These are phyloP conservation scores for Fusarium mundagurra DNA, from an alignment of 2,329 filamentous ascomycete species.

Conservation along the genomic window DNA sequence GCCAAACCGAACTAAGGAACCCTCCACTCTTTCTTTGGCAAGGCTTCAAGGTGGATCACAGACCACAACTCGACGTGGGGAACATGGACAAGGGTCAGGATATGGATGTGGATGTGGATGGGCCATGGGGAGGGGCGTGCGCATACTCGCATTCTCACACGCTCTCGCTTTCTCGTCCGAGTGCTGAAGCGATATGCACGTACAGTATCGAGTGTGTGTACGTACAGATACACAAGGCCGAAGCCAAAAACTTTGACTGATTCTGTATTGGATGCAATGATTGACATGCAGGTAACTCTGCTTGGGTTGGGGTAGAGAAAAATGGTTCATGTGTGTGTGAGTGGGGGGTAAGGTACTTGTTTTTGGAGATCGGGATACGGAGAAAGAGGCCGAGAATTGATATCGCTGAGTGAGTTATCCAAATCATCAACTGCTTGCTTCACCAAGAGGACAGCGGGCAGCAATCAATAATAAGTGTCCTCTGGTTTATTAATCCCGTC, in stretches of 20 bases:
- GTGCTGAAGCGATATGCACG: background rate
- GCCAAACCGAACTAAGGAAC: slow-evolving; percentile 34
- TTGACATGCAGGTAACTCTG: slow-evolving; percentile 9
- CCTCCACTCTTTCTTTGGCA: slow-evolving; percentile 12
- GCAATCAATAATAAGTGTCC: background rate
- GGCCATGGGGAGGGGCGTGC: slow-evolving; percentile 33
- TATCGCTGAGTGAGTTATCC: background rate
- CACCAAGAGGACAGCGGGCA: background rate
- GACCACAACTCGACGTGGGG: slow-evolving; percentile 31
- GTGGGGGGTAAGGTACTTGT: slow-evolving; percentile 5
- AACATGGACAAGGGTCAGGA: slow-evolving; percentile 24
- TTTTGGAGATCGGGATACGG: slow-evolving; percentile 2
- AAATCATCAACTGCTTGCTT: background rate
- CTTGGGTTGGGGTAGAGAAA: slow-evolving; percentile 19
- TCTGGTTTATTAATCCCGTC: background rate
- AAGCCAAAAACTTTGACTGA: slow-evolving; percentile 19
- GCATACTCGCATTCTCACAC: slow-evolving; percentile 4
- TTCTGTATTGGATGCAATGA: slow-evolving; percentile 10
- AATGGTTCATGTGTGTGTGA: slow-evolving; percentile 19
- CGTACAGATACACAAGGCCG: slow-evolving; percentile 16
- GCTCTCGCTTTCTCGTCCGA: background rate
- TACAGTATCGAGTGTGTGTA: background rate
- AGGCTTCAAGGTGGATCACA: slow-evolving; percentile 22
- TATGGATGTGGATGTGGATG: slow-evolving; percentile 13
- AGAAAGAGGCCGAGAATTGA: background rate